Conservation (phyloP, 108 stramenopile species). For the Nitzschia inconspicua region DNA sequence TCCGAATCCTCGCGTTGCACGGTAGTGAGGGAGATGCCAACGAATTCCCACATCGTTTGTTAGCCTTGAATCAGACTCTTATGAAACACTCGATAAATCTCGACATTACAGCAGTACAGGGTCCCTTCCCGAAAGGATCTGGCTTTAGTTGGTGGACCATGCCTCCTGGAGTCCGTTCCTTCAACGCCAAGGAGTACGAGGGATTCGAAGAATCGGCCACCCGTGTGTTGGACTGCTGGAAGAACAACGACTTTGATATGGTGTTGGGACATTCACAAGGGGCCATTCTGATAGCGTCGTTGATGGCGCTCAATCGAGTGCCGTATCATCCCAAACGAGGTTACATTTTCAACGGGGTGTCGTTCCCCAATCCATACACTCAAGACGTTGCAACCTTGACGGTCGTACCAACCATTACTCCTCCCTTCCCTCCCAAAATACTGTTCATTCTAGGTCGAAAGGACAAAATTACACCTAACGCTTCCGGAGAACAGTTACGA, state of each 20-base stretch:
- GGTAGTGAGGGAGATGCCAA: constrained; percentile 72
- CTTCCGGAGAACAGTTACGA: constrained; percentile 48
- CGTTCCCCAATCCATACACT: constrained; percentile 72
- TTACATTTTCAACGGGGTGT: constrained; percentile 75
- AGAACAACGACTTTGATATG: constrained; percentile 47
- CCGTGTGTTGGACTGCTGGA: constrained; percentile 24
- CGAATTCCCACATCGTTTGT: constrained; percentile 43
- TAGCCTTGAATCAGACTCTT: constrained; percentile 23
- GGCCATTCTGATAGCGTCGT: constrained; percentile 63
- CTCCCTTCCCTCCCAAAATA: constrained; percentile 13
- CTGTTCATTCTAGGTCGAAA: constrained; percentile 59
- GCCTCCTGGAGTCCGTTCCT: constrained; percentile 73
- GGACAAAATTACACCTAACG: constrained; percentile 70
- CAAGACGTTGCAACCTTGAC: constrained; percentile 27
- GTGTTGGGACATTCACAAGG: constrained; percentile 81
- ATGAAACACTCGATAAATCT: background rate
- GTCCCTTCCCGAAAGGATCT: constrained; percentile 34
- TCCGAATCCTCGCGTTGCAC: constrained; percentile 70
- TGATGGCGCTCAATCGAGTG: constrained; percentile 45
- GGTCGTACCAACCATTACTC: background rate
- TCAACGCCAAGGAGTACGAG: constrained; percentile 61
- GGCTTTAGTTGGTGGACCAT: constrained; percentile 83
- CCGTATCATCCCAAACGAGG: constrained; percentile 39
- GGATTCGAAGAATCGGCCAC: constrained; percentile 52
- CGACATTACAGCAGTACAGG: constrained; percentile 25